Percentiles rank a stretch among this genome's conserved stretches.
Evolutionary conservation across 2,329 filamentous ascomycete genomes (phyloP).

Genomic region (Ceratocystis eucalypticola): DNA sequence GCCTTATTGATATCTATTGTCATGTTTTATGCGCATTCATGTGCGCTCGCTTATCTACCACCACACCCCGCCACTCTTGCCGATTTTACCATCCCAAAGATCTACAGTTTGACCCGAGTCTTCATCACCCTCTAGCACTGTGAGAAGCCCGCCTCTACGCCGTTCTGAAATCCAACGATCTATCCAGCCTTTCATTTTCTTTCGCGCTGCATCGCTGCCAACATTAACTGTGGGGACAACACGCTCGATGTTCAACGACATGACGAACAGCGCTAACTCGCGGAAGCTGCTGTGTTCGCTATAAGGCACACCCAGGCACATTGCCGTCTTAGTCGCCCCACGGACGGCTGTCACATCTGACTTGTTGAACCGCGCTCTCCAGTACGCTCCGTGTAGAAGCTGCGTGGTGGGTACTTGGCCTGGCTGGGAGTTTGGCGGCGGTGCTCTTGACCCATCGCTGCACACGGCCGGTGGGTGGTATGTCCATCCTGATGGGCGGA

Average conservation of each 20-base stretch:
- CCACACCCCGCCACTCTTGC: conserved; percentile 29
- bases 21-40: background rate
- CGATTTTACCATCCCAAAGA: conserved; percentile 31
- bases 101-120: conserved; percentile 22
- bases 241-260: conserved; percentile 72
- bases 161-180: conserved; percentile 49
- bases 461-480: conserved; percentile 53
- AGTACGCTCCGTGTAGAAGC: conserved; percentile 47
- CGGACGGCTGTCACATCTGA: conserved; percentile 66
- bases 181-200: conserved; percentile 51
- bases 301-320: conserved; percentile 90
- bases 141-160: conserved; percentile 39
- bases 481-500: conserved; percentile 88
- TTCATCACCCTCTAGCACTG: conserved; percentile 31
- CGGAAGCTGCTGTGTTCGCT: conserved; percentile 91
- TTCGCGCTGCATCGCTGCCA: conserved; percentile 42
- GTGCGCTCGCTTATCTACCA: conserved; percentile 24
- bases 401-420: conserved; percentile 36
- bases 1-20: background rate
- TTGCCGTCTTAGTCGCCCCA: conserved; percentile 67
- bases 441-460: conserved; percentile 9
- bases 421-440: conserved; percentile 30
- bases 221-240: conserved; percentile 89
- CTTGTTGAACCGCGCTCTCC: conserved; percentile 61
- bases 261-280: conserved; percentile 86